Base-by-base conservation (phyloP, 1,284 basidiomycete genomes). In the Trichosporon sp. region DNA sequence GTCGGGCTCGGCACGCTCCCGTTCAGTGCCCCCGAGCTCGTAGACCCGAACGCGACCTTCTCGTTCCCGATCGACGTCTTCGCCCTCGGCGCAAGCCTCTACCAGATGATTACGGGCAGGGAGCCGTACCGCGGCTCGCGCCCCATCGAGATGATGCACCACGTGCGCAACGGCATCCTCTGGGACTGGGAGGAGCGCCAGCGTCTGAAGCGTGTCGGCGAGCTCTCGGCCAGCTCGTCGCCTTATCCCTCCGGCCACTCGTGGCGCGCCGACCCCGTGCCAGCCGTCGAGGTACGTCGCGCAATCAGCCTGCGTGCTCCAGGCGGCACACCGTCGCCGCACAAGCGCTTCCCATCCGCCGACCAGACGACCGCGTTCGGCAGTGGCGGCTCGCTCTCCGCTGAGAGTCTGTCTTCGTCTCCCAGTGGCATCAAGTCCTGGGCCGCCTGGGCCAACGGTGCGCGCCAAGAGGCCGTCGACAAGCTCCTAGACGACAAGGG, bases 11-110 rank as follows among this genome's bases (percentile, higher is more conserved):
- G 87, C 35, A 87, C 87, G 0, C 80, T 86, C 2, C 79, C 84
- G 0, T 87, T 87, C 79, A 84, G 85, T 0, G 80, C 86, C 0
- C 86, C 87, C n/a, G 87, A 87, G 72, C 82, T 87, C 40, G 80
- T 84, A 51, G 79, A 81, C 69, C 79, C 82, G 0, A 70, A 66
- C n/a, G 77, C 75, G 31, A 77, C 84, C 0, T 87, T 86, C 77
- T 82, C 81, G 26, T 86, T 84, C 76, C 81, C 85, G 0, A 81
- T 84, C 70, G 87, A 87, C 77, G 77, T 87, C 11, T 87, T 86
- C 75, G 81, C 85, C 21, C 81, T 87, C 56, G 87, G 86, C 32
- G 84, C 86, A 0, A 86, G 86, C 4, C 81, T 87, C 19, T 81
- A 83, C 67, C 84, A 85, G 67, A 80, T 84, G 64, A 72, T 87